These are phyloP conservation scores for Pyrrhoderma noxium DNA, from an alignment of 1,284 basidiomycete genomes.

Conservation along the genomic window DNA sequence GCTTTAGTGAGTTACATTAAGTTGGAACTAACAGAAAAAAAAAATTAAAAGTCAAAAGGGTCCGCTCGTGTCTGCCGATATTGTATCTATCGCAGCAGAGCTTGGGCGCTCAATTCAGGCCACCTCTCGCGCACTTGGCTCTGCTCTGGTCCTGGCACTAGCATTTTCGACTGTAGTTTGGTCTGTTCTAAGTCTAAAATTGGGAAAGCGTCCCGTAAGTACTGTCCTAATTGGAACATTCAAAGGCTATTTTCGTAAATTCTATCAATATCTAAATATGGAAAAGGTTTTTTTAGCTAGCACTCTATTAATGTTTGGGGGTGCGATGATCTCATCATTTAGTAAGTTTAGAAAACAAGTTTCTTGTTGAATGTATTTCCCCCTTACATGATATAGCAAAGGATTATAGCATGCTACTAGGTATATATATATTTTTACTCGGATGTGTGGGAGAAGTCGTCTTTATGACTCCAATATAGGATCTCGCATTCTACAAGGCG, in stretches of 20 bases:
- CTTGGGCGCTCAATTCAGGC: slow-evolving; percentile 21
- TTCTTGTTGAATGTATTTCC: neutral
- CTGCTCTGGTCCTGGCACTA: slow-evolving; percentile 19
- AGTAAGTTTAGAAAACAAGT: slow-evolving; percentile 3
- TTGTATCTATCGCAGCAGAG: slow-evolving; percentile 20
- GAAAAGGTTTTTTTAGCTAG: slow-evolving; percentile 18
- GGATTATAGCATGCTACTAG: slow-evolving; percentile 19
- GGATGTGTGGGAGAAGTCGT: slow-evolving; percentile 4
- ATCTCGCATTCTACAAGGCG: slow-evolving; percentile 27
- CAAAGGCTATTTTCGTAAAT: neutral
- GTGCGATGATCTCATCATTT: slow-evolving; percentile 19
- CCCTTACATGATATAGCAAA: slow-evolving; percentile 15
- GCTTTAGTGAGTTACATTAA: slow-evolving; percentile 16
- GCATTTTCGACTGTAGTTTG: slow-evolving; percentile 20
- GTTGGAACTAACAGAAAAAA: neutral
- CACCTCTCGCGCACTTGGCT: slow-evolving; percentile 21
- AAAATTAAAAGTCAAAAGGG: slow-evolving; percentile 7
- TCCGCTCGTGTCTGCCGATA: slow-evolving; percentile 20
- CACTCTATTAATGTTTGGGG: slow-evolving; percentile 20
- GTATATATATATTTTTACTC: slow-evolving; percentile 1
- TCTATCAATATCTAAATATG: neutral
- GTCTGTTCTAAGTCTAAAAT: slow-evolving; percentile 17
- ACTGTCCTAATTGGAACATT: neutral
- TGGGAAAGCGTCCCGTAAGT: slow-evolving; percentile 17
- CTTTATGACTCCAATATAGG: slow-evolving; percentile 1